phyloP scores from a whole-genome alignment of 768 basidiomycete genomes.

The Lentinula aciculospora region DNA sequence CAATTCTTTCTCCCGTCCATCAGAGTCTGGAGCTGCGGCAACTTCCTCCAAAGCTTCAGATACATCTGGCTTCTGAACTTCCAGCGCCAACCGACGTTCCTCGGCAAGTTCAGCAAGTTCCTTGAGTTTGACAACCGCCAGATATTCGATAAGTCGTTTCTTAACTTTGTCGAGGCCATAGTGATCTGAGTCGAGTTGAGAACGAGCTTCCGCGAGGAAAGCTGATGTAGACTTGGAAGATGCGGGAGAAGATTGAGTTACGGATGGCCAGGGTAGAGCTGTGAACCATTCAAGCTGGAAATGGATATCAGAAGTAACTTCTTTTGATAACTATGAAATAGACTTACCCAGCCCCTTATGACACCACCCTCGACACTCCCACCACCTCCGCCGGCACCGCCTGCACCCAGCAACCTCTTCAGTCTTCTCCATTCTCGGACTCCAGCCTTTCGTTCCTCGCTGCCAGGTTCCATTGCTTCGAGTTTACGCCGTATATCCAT shows the following conservation, averaged over 20 bases:
- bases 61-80: conserved; percentile 23
- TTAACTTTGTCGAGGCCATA: conserved; percentile 92
- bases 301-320: background rate
- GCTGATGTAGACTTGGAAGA: conserved; percentile 28
- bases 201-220: conserved; percentile 67
- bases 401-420: conserved; percentile 35
- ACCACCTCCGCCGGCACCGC: conserved; percentile 4
- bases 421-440: conserved; percentile 80
- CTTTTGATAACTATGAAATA: background rate
- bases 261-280: conserved; percentile 75
- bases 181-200: conserved; percentile 85
- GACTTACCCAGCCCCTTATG: conserved; percentile 71
- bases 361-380: conserved; percentile 85
- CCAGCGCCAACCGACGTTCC: conserved; percentile 28
- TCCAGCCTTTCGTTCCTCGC: conserved; percentile 79
- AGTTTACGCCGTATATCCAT: conserved; percentile 67
- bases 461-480: conserved; percentile 65
- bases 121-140: conserved; percentile 74
- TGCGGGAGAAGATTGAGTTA: conserved; percentile 18
- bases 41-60: conserved; percentile 16
- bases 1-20: conserved; percentile 14
- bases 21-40: conserved; percentile 9
- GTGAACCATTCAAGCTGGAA: conserved; percentile 86
- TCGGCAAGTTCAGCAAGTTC: conserved; percentile 23
- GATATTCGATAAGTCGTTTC: conserved; percentile 84